A percentile compares a stretch with the other conserved stretches of the same genome.
phyloP scores from a whole-genome alignment of 148 eudicot genomes.

The Spergularia marina region DNA sequence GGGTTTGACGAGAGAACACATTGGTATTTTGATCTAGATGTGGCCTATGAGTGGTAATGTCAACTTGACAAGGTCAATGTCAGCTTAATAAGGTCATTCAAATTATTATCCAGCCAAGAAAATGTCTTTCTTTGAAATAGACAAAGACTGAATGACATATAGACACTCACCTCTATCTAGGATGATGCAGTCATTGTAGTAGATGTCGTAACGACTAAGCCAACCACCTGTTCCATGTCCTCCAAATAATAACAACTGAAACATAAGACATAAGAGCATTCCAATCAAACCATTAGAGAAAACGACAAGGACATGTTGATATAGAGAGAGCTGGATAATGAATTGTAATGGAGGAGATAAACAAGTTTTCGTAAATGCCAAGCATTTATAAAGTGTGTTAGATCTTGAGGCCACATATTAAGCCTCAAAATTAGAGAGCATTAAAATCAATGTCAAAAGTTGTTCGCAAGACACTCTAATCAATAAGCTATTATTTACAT shows the following conservation, averaged over 20 bases:
- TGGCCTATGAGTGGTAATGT: background rate
- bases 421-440: background rate
- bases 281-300: slow-evolving; percentile 4
- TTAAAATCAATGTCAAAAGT: background rate
- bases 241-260: slow-evolving; percentile 88
- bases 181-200: slow-evolving; percentile 82
- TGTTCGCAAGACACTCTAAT: background rate
- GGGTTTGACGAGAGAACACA: background rate
- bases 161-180: slow-evolving; percentile 81
- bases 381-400: no score
- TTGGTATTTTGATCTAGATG: background rate
- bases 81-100: no score
- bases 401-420: background rate
- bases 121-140: background rate
- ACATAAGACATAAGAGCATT: slow-evolving; percentile 17
- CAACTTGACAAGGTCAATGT: background rate
- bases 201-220: slow-evolving; percentile 94
- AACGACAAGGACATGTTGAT: background rate
- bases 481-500: background rate
- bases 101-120: background rate
- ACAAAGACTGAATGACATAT: background rate
- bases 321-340: background rate
- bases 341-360: background rate
- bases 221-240: slow-evolving; percentile 99
- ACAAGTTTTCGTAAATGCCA: no score